Evolutionary conservation across 2,329 filamentous ascomycete genomes (phyloP).

Genomic region (Septoria petroselini): DNA sequence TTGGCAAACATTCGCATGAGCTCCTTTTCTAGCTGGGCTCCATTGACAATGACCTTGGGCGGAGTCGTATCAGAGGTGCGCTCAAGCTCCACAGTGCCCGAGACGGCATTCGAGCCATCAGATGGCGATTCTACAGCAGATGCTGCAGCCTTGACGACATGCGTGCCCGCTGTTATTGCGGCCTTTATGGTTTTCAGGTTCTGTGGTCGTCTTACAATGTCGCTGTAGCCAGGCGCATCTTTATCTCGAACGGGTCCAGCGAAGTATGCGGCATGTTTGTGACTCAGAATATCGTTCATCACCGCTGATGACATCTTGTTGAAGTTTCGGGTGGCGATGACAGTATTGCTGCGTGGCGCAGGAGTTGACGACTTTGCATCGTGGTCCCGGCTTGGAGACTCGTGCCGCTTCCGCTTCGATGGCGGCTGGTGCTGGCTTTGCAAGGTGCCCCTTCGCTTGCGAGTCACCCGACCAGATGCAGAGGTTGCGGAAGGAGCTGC

Average conservation of each 20-base stretch:
- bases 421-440: conserved; percentile 32
- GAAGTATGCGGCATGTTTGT: conserved; percentile 54
- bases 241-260: conserved; percentile 49
- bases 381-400: conserved; percentile 28
- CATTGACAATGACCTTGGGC: conserved; percentile 88
- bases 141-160: conserved; percentile 56
- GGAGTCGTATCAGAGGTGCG: conserved; percentile 75
- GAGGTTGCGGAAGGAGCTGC: conserved; percentile 30
- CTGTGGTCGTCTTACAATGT: conserved; percentile 52
- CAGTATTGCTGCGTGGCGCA: conserved; percentile 33
- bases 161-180: conserved; percentile 49
- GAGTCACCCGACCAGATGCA: conserved; percentile 31
- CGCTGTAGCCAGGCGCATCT: conserved; percentile 51
- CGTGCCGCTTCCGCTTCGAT: conserved; percentile 45
- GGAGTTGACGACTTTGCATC: conserved; percentile 21
- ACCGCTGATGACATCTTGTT: conserved; percentile 47
- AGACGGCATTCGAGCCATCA: conserved; percentile 48
- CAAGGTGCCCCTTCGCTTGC: conserved; percentile 37
- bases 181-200: conserved; percentile 52
- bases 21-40: conserved; percentile 86
- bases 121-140: conserved; percentile 54
- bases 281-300: conserved; percentile 51
- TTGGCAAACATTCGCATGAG: conserved; percentile 97
- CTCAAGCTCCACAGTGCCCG: conserved; percentile 57
- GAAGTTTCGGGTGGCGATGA: conserved; percentile 51